Percentiles rank a stretch among this genome's conserved stretches.
phyloP scores from a whole-genome alignment of 73 alveolate species.

The Symbiodinium pilosum region DNA sequence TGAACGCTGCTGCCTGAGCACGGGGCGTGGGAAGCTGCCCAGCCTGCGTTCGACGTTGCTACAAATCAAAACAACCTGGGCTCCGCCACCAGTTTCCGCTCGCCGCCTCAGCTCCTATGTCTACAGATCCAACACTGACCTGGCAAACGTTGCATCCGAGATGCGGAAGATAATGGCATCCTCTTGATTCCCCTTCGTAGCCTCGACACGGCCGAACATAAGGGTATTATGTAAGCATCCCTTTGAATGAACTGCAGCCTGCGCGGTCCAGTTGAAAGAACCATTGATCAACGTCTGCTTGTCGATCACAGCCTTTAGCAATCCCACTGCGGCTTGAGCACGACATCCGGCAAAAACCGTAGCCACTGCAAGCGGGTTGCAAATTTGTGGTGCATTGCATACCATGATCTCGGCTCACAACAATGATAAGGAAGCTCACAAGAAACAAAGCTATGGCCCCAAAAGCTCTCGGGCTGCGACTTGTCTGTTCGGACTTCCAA shows the following conservation, averaged over 20 bases:
- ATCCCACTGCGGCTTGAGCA: neutral
- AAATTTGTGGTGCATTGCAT: slow-evolving; percentile 77
- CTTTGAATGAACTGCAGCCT: slow-evolving; percentile 10
- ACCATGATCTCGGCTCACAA: slow-evolving; percentile 40
- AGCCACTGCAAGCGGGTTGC: neutral
- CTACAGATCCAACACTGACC: neutral
- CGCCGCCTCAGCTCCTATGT: neutral
- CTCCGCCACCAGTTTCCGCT: neutral
- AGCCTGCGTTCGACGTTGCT: neutral
- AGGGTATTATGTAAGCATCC: neutral
- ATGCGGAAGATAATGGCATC: slow-evolving; percentile 16
- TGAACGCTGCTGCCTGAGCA: neutral
- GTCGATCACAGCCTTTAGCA: slow-evolving; percentile 39
- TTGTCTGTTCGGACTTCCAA: slow-evolving; percentile 58
- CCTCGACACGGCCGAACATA: neutral
- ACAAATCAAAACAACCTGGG: neutral
- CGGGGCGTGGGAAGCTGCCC: neutral
- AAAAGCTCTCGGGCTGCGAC: neutral
- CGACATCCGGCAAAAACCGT: neutral
- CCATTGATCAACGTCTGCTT: slow-evolving; percentile 33
- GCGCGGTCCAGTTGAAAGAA: slow-evolving; percentile 71
- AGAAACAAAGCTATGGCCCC: neutral
- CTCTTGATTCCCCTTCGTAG: slow-evolving; percentile 56
- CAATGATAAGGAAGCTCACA: neutral
- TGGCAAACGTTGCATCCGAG: neutral